Evolutionary conservation across 805 yeast species (phyloP).

Genomic region (Lipomyces chichibuensis): DNA sequence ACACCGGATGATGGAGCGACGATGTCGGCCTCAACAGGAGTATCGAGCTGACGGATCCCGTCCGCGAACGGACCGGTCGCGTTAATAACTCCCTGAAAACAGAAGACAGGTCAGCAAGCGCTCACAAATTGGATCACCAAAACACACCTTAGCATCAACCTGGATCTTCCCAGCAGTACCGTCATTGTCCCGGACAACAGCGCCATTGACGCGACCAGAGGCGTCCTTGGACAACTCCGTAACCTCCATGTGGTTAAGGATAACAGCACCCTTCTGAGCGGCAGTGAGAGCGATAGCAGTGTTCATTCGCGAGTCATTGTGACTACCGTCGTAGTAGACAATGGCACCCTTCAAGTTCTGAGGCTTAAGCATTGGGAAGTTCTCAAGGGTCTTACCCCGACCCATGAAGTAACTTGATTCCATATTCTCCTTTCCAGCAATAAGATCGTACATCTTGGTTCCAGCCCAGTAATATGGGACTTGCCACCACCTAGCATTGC

Average conservation of each 20-base stretch:
- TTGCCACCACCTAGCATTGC: constrained; percentile 70
- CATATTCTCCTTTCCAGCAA: constrained; percentile 85
- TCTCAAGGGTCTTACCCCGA: constrained; percentile 63
- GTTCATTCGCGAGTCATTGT: constrained; percentile 91
- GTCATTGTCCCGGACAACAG: constrained; percentile 63
- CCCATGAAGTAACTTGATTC: constrained; percentile 74
- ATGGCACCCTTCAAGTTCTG: constrained; percentile 82
- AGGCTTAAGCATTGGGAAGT: constrained; percentile 85
- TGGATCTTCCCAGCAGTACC: constrained; percentile 32
- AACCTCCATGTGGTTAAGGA: constrained; percentile 84
- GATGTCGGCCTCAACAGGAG: constrained; percentile 60
- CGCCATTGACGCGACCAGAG: constrained; percentile 68
- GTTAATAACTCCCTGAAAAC: constrained; percentile 61
- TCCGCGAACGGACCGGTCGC: constrained; percentile 97
- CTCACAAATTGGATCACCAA: neutral
- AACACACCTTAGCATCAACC: constrained; percentile 33
- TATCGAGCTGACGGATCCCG: constrained; percentile 81
- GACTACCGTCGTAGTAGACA: constrained; percentile 93
- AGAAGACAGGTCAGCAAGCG: constrained; percentile 50
- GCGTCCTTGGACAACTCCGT: constrained; percentile 69
- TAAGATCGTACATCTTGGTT: constrained; percentile 85
- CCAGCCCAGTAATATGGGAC: constrained; percentile 92
- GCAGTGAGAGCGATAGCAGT: constrained; percentile 85
- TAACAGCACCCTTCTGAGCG: constrained; percentile 83
- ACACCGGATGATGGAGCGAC: constrained; percentile 96